Base-by-base conservation (phyloP, 2,329 filamentous ascomycete species). In the Pseudogymnoascus sp. region DNA sequence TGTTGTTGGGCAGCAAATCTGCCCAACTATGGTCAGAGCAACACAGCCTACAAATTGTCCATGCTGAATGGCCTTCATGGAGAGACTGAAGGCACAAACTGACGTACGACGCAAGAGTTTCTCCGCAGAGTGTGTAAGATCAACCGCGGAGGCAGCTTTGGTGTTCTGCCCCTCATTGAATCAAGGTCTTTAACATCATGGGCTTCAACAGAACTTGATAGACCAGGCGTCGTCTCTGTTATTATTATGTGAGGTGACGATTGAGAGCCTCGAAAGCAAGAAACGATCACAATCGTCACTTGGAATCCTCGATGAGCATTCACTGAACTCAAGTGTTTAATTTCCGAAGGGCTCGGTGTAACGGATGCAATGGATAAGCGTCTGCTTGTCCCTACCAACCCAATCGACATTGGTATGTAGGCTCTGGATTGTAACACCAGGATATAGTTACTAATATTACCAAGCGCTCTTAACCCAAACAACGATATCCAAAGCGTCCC, bases 271-370 rank as follows among this genome's bases (percentile, higher is more conserved):
- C n/a, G 25, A 14, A 11, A 30, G 43, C 5, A 30, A 30, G 22
- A 16, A 47, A 25, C 12, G 30, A 12, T 8, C 43, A 50, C 6
- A 12, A 16, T 50, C 8, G 22, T 50, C 8, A 14, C 12, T 6
- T 30, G 22, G 7, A 30, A 28, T 22, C 43, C 25, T 11, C 43
- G 43, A 30, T 18, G 43, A 50, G 43, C 43, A 50, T 30, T 30
- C 43, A 30, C 43, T 47, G 43, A 11, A 30, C 25, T n/a, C 43
- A 14, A 25, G 22, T 50, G 25, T 25, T 6, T 71, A 99, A 96
- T 69, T 94, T 83, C 67, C 94, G 84, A 77, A 97, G 94, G 5
- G 99, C 94, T 66, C 94, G 86, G 30, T 94, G 94, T 57, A 97
- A 78, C 57, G 96, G 79, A 60, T 94, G 94, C 50, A 96, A 80